Percentiles rank a stretch among this genome's conserved stretches.
Evolutionary conservation across 129 eudicot genomes (phyloP).

Genomic region (carrot (Daucus carota)): DNA sequence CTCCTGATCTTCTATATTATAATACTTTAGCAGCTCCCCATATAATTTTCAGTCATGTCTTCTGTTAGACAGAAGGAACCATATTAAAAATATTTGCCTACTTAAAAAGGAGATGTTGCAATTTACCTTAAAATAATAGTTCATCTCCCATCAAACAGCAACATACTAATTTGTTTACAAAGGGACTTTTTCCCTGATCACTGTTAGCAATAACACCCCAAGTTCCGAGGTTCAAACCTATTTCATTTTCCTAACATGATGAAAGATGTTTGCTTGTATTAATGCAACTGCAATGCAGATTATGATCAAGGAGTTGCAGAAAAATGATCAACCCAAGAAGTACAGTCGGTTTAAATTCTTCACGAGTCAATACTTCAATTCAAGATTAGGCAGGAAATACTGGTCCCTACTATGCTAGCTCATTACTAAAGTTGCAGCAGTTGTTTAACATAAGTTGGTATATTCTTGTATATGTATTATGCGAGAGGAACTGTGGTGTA

Average conservation of each 20-base stretch:
- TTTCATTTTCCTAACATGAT: not conserved
- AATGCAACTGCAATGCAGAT: not conserved
- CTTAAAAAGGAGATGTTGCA: not conserved
- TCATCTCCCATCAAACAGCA: not conserved
- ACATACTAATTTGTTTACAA: not conserved
- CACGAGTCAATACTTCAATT: too few relatives aligned
- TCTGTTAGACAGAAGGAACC: not conserved
- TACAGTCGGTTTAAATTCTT: too few relatives aligned
- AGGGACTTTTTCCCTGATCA: not conserved
- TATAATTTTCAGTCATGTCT: not conserved
- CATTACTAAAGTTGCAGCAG: too few relatives aligned
- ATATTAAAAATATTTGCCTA: not conserved
- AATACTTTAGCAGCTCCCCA: not conserved
- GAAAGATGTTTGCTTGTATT: not conserved
- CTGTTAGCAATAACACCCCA: not conserved
- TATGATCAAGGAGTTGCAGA: too few relatives aligned
- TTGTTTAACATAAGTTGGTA: too few relatives aligned
- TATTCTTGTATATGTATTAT: too few relatives aligned
- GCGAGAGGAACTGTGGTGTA: not conserved
- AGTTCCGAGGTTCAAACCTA: not conserved
- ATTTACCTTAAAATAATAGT: not conserved
- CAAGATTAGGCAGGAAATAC: too few relatives aligned
- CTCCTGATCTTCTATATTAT: not conserved
- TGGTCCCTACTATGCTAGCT: too few relatives aligned
- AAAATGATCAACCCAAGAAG: not conserved